phyloP scores from a whole-genome alignment of 352 stramenopile species.

The Globisporangium heterothallicum region DNA sequence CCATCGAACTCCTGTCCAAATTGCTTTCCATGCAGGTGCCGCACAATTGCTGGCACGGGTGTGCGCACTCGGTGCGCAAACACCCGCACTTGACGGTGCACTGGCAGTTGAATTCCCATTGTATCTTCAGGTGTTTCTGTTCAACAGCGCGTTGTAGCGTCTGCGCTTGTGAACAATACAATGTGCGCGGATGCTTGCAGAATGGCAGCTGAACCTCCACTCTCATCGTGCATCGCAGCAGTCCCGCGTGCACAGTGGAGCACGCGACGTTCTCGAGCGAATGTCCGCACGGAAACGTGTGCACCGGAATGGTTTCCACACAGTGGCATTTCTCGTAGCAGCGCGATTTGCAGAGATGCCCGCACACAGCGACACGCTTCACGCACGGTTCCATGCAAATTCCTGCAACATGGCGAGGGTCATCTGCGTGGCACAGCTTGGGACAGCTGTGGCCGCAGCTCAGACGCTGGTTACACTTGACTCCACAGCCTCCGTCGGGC shows the following conservation, averaged over 20 bases:
- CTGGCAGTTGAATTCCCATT: background rate
- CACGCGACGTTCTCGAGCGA: conserved; percentile 2
- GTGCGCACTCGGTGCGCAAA: background rate
- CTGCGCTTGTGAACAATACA: background rate
- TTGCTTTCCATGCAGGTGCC: background rate
- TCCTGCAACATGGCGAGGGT: conserved; percentile 2
- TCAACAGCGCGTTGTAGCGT: background rate
- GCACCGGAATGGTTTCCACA: background rate
- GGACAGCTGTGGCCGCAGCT: conserved; percentile 19
- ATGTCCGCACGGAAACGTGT: conserved; percentile 5
- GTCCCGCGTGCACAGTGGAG: background rate
- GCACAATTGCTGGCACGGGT: background rate
- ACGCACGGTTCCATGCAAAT: conserved; percentile 9
- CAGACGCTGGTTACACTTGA: conserved; percentile 27
- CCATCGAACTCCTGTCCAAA: background rate
- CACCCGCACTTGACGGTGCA: background rate
- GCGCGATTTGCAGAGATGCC: conserved; percentile 8
- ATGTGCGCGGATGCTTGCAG: background rate
- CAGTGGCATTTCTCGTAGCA: conserved; percentile 6
- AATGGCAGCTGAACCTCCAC: background rate
- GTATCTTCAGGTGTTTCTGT: background rate
- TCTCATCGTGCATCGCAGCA: background rate
- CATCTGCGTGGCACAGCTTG: conserved; percentile 13
- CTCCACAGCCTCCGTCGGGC: conserved; percentile 36
- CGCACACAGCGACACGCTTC: conserved; percentile 1